Base-by-base conservation (phyloP, 129 eudicot genomes). In the Tagetes erecta region DNA sequence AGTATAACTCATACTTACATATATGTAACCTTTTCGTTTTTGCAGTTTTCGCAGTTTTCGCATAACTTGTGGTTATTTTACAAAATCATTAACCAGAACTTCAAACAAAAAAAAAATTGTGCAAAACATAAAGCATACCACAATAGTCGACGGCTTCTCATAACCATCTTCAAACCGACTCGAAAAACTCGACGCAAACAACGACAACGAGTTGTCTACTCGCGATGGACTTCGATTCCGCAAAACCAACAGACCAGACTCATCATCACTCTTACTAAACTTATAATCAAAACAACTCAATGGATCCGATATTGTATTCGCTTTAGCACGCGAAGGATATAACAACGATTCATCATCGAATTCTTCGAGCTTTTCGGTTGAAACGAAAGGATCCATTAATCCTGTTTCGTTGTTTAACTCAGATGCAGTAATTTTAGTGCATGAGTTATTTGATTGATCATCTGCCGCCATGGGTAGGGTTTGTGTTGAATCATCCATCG, bases 131-230 rank as follows among this genome's bases (percentile, higher is more conserved):
- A 49, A 5, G 8, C 81, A 67, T 83, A 86, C 91, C 79, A 83
- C 81, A 51, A 53, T 65, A 49, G 68, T 46, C 49, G 84, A 53
- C 49, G 84, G 82, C 57, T 83, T 80, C 40, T 76, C 83, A 1
- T 55, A 65, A 14, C 30, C 68, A 37, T 79, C 78, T 67, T 78
- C 76, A 3, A 34, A 11, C 84, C 77, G 56, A 53, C 59, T 47
- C 0, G 77, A 76, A 62, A 80, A 82, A 63, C 37, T 68, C 6
- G 84, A 53, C 0, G 59, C 77, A 14, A 78, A 66, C 31, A 77
- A 78, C 2, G 72, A 58, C 64, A 9, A 20, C 13, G 78, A 68
- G 44, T 73, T 73, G 1, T 56, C 46, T 0, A 2, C 68, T 50
- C 65, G 74, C 11, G 11, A 13, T 13, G 65, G 46, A 44, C 39